Percentiles rank a stretch among this genome's conserved stretches.
These are phyloP conservation scores for Aspergillus olivimuriae DNA, from an alignment of 495 filamentous ascomycete species.

Conservation along the genomic window DNA sequence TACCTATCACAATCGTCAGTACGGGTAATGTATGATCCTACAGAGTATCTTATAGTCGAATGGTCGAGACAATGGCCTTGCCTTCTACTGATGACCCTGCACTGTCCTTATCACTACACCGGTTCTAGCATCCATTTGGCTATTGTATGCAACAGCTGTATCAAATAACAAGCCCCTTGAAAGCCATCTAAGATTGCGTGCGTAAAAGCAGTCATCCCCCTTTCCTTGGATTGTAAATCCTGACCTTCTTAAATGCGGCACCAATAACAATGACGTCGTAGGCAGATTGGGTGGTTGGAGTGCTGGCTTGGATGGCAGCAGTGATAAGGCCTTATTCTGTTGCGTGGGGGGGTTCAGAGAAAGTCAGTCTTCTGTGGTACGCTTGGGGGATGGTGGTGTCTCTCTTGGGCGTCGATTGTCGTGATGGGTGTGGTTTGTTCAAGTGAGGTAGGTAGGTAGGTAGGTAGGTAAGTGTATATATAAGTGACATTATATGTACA, in stretches of 20 bases:
- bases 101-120: neutral
- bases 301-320: neutral
- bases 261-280: conserved; percentile 25
- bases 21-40: no score
- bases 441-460: no score
- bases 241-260: conserved; percentile 16
- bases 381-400: no score
- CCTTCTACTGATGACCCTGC: neutral
- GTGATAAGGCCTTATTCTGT: conserved; percentile 4
- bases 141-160: neutral
- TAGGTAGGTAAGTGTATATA: neutral
- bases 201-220: conserved; percentile 15
- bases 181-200: conserved; percentile 12
- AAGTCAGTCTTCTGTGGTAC: no score
- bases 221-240: conserved; percentile 12
- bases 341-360: conserved; percentile 5
- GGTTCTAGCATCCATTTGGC: neutral
- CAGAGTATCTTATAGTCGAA: neutral
- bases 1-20: neutral
- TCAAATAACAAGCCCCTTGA: neutral
- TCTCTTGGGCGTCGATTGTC: conserved; percentile 11
- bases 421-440: neutral
- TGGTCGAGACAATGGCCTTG: conserved; percentile 4
- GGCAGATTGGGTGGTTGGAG: neutral
- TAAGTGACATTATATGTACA: neutral